These are phyloP conservation scores for Pelomyxa schiedti DNA, from an alignment of 78 protist genomes.

Conservation along the genomic window DNA sequence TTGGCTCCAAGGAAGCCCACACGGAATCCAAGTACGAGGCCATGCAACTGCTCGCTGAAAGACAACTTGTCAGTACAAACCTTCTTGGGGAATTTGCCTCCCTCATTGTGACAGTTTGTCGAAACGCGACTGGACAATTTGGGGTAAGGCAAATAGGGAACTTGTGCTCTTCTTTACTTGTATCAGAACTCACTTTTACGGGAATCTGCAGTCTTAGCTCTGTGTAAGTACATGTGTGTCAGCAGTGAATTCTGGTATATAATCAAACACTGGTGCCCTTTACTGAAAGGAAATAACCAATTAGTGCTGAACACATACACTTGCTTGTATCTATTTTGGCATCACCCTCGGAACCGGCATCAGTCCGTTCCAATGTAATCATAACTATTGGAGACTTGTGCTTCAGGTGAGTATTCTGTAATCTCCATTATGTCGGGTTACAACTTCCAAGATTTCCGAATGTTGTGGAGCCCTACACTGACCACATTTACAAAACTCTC, in stretches of 20 bases:
- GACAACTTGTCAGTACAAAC: constrained; percentile 7
- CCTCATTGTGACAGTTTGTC: constrained; percentile 36
- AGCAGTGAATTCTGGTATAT: constrained; percentile 37
- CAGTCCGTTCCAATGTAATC: constrained; percentile 65
- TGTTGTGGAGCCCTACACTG: constrained; percentile 81
- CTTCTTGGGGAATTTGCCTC: constrained; percentile 51
- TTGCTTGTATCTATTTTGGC: constrained; percentile 46
- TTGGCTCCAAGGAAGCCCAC: constrained; percentile 46
- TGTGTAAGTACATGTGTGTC: constrained; percentile 67
- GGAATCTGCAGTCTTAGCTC: constrained; percentile 47
- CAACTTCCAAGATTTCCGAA: constrained; percentile 78
- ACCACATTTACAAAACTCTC: constrained; percentile 54
- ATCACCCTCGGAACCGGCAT: background rate
- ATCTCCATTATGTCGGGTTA: too few relatives aligned
- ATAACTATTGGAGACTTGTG: constrained; percentile 83
- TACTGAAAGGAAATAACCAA: too few relatives aligned
- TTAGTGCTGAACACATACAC: constrained; percentile 32
- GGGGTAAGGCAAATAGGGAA: background rate
- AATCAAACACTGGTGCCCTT: background rate
- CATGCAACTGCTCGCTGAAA: constrained; percentile 22
- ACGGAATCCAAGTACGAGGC: constrained; percentile 41
- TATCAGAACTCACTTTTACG: constrained; percentile 8
- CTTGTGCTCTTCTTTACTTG: background rate
- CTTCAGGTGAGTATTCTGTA: constrained; percentile 14
- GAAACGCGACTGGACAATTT: background rate